A percentile compares a stretch with the other conserved stretches of the same genome.
Conservation (phyloP, 345 rosid species). For the Corchorus olitorius region DNA sequence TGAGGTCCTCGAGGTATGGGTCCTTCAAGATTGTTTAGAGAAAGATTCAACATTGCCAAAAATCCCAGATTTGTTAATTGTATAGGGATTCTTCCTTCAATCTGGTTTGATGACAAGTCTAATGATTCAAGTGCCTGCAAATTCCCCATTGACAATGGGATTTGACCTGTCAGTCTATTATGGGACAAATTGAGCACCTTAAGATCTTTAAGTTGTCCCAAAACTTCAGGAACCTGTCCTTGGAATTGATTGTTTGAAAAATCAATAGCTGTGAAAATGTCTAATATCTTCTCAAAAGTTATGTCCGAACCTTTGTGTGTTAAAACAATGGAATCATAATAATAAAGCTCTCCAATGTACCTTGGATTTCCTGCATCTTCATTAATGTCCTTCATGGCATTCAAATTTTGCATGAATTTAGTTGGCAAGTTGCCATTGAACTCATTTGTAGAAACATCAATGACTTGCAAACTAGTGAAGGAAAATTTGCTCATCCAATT, state of each 20-base stretch:
- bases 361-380: neutral
- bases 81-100: neutral
- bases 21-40: slow-evolving; percentile 11
- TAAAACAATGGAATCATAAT: neutral
- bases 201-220: neutral
- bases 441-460: neutral
- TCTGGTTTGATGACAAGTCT: slow-evolving; percentile 21
- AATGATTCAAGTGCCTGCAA: slow-evolving; percentile 14
- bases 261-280: neutral
- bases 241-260: neutral
- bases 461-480: neutral
- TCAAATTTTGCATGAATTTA: neutral
- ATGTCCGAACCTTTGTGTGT: neutral
- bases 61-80: neutral
- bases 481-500: neutral
- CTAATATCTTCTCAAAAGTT: neutral
- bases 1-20: slow-evolving; percentile 9
- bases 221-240: neutral
- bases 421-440: neutral
- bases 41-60: neutral
- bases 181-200: neutral
- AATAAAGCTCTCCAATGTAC: neutral
- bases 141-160: slow-evolving; percentile 25
- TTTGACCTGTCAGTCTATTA: slow-evolving; percentile 10
- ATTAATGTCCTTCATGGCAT: neutral